Conservation (phyloP, 2,329 filamentous ascomycete species). For the Ophiostoma piceae region DNA sequence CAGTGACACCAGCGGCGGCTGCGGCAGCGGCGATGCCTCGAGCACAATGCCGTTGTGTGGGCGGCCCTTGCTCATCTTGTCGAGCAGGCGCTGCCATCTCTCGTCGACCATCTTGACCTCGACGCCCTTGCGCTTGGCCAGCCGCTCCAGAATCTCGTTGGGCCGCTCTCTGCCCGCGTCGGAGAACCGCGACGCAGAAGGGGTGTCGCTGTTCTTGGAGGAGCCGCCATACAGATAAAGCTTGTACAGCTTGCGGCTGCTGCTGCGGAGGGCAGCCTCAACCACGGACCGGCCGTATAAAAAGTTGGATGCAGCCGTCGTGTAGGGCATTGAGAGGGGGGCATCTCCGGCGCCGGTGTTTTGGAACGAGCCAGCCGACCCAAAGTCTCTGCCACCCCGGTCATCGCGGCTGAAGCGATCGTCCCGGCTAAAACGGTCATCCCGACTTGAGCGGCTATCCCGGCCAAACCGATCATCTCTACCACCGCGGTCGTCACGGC, state of each 20-base stretch:
- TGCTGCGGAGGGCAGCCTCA: slow-evolving; percentile 60
- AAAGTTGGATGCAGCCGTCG: slow-evolving; percentile 84
- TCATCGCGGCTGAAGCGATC: not conserved
- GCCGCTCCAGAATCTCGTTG: slow-evolving; percentile 34
- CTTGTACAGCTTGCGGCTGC: slow-evolving; percentile 70
- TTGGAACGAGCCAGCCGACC: not conserved
- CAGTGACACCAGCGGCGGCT: slow-evolving; percentile 59
- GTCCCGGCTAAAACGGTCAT: no score
- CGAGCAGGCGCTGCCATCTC: slow-evolving; percentile 62
- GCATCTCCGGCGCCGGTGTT: slow-evolving; percentile 9
- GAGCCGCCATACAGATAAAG: slow-evolving; percentile 68
- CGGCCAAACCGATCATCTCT: no score
- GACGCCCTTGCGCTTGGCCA: slow-evolving; percentile 49
- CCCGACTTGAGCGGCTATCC: no score
- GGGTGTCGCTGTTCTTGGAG: slow-evolving; percentile 43
- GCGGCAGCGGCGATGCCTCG: slow-evolving; percentile 78
- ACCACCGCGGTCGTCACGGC: not conserved
- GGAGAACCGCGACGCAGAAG: not conserved
- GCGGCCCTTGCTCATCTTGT: slow-evolving; percentile 74
- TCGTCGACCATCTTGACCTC: slow-evolving; percentile 54
- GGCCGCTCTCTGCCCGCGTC: not conserved
- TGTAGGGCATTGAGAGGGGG: slow-evolving; percentile 46
- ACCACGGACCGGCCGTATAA: slow-evolving; percentile 81
- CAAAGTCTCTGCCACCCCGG: not conserved
- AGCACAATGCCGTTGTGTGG: slow-evolving; percentile 89